These are phyloP conservation scores for Emericellopsis atlantica DNA, from an alignment of 2,329 filamentous ascomycete species.

Conservation along the genomic window DNA sequence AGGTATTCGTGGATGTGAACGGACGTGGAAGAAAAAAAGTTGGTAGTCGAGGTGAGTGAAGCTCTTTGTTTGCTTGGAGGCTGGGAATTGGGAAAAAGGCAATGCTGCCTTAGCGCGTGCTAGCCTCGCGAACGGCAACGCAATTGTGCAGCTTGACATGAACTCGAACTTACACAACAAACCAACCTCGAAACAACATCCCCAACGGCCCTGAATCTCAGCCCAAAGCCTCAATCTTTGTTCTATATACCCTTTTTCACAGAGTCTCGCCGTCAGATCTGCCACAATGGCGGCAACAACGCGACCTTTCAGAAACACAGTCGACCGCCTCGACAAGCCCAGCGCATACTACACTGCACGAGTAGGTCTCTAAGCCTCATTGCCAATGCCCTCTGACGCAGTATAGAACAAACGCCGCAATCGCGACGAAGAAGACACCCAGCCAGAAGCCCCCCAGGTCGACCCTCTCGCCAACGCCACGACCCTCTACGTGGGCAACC, in stretches of 20 bases:
- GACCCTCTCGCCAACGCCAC: constrained; percentile 79
- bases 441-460: constrained; percentile 20
- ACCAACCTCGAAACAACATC: no score
- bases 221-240: no score
- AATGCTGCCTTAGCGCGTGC: no score
- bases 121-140: no score
- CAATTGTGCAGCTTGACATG: no score
- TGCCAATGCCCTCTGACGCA: not conserved
- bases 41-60: not conserved
- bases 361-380: constrained; percentile 33
- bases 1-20: not conserved
- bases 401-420: constrained; percentile 59
- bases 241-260: no score
- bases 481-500: constrained; percentile 93
- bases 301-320: constrained; percentile 40
- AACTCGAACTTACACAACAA: no score
- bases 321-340: constrained; percentile 85
- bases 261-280: no score
- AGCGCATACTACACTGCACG: constrained; percentile 85
- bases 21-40: not conserved
- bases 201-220: no score
- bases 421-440: constrained; percentile 39
- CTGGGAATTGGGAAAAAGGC: no score
- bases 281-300: not conserved
- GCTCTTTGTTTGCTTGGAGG: no score